These are phyloP conservation scores for Cutaneotrichosporon sp. DNA, from an alignment of 1,284 basidiomycete species.

Conservation along the genomic window DNA sequence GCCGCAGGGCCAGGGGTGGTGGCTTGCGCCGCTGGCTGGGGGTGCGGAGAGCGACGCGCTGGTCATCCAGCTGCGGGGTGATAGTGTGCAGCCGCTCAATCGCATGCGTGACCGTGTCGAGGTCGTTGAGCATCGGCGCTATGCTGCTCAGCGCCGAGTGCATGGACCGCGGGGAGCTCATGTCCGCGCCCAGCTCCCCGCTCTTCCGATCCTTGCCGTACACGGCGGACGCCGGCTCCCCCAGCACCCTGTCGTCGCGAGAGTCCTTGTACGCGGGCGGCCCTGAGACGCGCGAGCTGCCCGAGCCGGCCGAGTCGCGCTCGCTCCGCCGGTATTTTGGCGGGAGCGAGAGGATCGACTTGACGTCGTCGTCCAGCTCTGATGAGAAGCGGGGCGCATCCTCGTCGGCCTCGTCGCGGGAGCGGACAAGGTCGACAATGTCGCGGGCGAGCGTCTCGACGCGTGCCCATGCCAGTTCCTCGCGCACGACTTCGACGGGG, in stretches of 20 bases:
- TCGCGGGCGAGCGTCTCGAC: slow-evolving; percentile 33
- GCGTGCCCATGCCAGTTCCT: slow-evolving; percentile 40
- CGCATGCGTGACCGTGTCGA: slow-evolving; percentile 77
- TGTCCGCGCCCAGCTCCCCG: too few species aligned
- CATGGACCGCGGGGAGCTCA: not conserved
- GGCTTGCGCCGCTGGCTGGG: not conserved
- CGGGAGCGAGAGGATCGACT: slow-evolving; percentile 12
- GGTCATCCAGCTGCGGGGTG: slow-evolving; percentile 80
- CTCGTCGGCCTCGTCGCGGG: slow-evolving; percentile 10
- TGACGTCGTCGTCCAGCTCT: not conserved
- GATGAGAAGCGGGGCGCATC: not conserved
- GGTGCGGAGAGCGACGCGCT: slow-evolving; percentile 74
- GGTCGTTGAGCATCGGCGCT: slow-evolving; percentile 56
- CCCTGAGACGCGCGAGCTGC: slow-evolving; percentile 3
- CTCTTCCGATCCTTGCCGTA: slow-evolving; percentile 7
- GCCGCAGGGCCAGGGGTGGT: not conserved
- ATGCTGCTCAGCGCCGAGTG: not conserved
- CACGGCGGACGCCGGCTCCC: not conserved
- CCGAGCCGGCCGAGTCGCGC: slow-evolving; percentile 12
- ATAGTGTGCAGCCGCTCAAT: slow-evolving; percentile 81
- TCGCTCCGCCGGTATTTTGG: slow-evolving; percentile 18
- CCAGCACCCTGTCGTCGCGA: slow-evolving; percentile 8
- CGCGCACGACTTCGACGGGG: slow-evolving; percentile 10
- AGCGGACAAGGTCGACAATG: slow-evolving; percentile 29
- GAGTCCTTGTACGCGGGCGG: slow-evolving; percentile 19